Percentiles rank a stretch among this genome's conserved stretches.
These are phyloP conservation scores for Leavenworthia alabamica DNA, from an alignment of 345 rosid genomes.

Conservation along the genomic window DNA sequence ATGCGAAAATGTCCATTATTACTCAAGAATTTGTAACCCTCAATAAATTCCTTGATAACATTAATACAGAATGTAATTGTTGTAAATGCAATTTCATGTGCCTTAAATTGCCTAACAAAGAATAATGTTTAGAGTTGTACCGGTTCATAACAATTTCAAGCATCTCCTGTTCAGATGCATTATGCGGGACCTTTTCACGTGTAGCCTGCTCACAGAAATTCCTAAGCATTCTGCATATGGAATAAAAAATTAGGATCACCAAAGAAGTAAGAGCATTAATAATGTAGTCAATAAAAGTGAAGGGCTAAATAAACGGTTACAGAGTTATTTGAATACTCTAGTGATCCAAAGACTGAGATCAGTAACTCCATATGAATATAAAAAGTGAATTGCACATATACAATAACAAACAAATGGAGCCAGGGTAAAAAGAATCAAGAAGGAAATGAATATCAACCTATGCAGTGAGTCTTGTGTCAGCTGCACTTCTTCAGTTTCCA, in stretches of 20 bases:
- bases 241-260: neutral
- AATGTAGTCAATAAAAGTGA: neutral
- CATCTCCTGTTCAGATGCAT: conserved; percentile 86
- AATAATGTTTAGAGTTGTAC: conserved; percentile 34
- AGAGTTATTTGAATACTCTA: neutral
- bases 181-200: conserved; percentile 57
- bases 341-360: neutral
- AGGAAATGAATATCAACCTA: conserved; percentile 38
- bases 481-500: conserved; percentile 84
- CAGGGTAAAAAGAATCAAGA: conserved; percentile 6
- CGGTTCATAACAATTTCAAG: conserved; percentile 87
- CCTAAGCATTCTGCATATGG: conserved; percentile 71
- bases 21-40: neutral
- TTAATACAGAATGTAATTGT: neutral
- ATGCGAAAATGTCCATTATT: neutral
- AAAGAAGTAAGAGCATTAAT: neutral
- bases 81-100: neutral
- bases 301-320: neutral
- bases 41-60: neutral
- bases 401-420: neutral
- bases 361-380: conserved; percentile 9
- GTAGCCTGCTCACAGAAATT: conserved; percentile 79
- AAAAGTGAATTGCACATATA: neutral
- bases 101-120: conserved; percentile 8
- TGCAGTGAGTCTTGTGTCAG: conserved; percentile 79